Evolutionary conservation across 2,329 filamentous ascomycete species (phyloP).

Genomic region (Lachnellula subtilissima): DNA sequence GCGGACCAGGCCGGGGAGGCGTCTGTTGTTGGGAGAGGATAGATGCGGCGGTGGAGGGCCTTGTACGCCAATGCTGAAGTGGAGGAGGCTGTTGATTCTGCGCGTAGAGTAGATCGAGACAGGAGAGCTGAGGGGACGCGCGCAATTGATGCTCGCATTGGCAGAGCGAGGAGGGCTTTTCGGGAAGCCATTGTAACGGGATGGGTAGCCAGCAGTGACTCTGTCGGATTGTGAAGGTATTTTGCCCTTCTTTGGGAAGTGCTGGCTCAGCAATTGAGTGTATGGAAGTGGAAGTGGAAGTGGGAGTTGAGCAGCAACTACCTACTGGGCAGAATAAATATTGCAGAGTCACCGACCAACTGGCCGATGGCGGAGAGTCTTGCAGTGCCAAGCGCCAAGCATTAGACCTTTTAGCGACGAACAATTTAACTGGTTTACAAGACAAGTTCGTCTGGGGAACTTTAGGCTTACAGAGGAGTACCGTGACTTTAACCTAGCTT

Average conservation of each 20-base stretch:
- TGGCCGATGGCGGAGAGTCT: too few relatives aligned
- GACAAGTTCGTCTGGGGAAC: too few relatives aligned
- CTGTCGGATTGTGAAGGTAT: not conserved
- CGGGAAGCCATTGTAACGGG: slow-evolving; percentile 27
- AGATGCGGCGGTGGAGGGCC: slow-evolving; percentile 84
- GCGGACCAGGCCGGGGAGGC: slow-evolving; percentile 78
- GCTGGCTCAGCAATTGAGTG: slow-evolving; percentile 3
- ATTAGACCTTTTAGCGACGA: too few relatives aligned
- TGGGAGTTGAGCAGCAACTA: too few relatives aligned
- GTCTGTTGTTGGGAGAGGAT: slow-evolving; percentile 74
- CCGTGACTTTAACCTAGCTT: too few relatives aligned
- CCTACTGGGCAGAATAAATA: too few relatives aligned
- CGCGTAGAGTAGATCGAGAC: slow-evolving; percentile 20
- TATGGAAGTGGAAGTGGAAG: not conserved
- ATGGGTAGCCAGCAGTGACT: slow-evolving; percentile 10
- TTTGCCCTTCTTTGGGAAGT: slow-evolving; percentile 1
- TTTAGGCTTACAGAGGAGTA: too few relatives aligned
- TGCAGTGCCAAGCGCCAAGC: too few relatives aligned
- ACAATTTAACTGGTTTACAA: too few relatives aligned
- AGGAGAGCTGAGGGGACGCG: slow-evolving; percentile 16
- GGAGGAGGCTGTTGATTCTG: slow-evolving; percentile 57
- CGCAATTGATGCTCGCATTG: slow-evolving; percentile 20
- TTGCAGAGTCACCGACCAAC: too few relatives aligned
- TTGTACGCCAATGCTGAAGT: slow-evolving; percentile 97
- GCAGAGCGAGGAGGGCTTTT: slow-evolving; percentile 28